Conservation (phyloP, 148 eudicot species). For the Polygonum maritimum region DNA sequence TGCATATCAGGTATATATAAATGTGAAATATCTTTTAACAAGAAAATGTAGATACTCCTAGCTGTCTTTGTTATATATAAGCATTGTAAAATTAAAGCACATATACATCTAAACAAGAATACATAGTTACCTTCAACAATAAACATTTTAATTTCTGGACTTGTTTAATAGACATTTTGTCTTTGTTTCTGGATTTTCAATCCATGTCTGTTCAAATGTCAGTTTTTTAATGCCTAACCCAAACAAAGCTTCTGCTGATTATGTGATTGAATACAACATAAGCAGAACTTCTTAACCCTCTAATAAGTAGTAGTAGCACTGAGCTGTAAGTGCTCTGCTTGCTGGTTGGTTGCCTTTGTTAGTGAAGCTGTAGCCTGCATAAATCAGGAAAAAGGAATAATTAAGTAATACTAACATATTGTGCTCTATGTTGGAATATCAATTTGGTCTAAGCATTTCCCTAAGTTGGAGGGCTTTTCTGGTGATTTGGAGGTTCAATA, state of each 20-base stretch:
- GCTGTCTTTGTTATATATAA: too few relatives aligned
- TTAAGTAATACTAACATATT: background rate
- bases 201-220: background rate
- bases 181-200: too few relatives aligned
- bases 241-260: background rate
- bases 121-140: too few relatives aligned
- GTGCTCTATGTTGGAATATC: background rate
- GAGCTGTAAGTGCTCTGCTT: background rate
- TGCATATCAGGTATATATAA: conserved; percentile 65
- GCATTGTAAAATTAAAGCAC: too few relatives aligned
- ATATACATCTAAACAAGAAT: too few relatives aligned
- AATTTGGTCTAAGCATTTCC: background rate
- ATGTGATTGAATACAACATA: background rate
- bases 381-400: background rate
- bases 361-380: background rate
- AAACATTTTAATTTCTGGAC: too few relatives aligned
- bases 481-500: background rate
- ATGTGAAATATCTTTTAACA: background rate
- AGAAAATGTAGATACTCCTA: too few relatives aligned
- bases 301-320: background rate
- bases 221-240: background rate
- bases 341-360: background rate
- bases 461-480: background rate
- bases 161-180: too few relatives aligned
- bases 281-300: background rate